A percentile compares a stretch with the other conserved stretches of the same genome.
Evolutionary conservation across 164 flowering plant species (phyloP).

Genomic region (Vitis amurensis): DNA sequence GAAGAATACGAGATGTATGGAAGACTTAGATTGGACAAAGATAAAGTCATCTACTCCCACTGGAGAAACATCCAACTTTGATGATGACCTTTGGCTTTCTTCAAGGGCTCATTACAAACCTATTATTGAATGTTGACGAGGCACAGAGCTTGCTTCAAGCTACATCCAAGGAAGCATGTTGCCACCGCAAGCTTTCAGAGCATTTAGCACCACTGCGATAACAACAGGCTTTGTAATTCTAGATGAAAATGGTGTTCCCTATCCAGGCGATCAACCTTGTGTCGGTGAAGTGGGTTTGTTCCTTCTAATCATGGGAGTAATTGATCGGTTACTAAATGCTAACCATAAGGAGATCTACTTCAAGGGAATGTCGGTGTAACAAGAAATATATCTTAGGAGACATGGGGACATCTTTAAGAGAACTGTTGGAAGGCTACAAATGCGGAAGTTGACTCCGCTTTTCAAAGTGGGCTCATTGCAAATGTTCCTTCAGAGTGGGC

Average conservation of each 20-base stretch:
- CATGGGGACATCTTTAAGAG: too few species aligned
- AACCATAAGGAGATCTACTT: constrained; percentile 88
- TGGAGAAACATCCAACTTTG: constrained; percentile 87
- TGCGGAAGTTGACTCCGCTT: too few species aligned
- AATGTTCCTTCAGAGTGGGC: too few species aligned
- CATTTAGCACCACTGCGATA: constrained; percentile 80
- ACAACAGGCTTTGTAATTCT: constrained; percentile 77
- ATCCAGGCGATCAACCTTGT: constrained; percentile 80
- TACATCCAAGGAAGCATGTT: constrained; percentile 65
- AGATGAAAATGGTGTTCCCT: constrained; percentile 74
- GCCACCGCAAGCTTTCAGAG: constrained; percentile 93
- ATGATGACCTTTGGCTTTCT: constrained; percentile 97
- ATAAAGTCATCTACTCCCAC: constrained; percentile 74
- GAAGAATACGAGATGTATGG: constrained; percentile 75
- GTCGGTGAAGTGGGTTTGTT: constrained; percentile 83
- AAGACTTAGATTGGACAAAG: constrained; percentile 88
- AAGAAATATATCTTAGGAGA: constrained; percentile 41
- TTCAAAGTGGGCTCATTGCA: too few species aligned
- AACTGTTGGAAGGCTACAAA: too few species aligned
- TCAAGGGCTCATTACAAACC: constrained; percentile 79
- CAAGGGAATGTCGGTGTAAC: constrained; percentile 84
- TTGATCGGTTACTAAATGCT: constrained; percentile 82
- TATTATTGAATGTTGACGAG: constrained; percentile 87
- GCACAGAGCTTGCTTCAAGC: constrained; percentile 81
- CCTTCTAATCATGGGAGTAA: constrained; percentile 76